Base-by-base conservation (phyloP, 1,139 yeast species). In the Candida anutae region DNA sequence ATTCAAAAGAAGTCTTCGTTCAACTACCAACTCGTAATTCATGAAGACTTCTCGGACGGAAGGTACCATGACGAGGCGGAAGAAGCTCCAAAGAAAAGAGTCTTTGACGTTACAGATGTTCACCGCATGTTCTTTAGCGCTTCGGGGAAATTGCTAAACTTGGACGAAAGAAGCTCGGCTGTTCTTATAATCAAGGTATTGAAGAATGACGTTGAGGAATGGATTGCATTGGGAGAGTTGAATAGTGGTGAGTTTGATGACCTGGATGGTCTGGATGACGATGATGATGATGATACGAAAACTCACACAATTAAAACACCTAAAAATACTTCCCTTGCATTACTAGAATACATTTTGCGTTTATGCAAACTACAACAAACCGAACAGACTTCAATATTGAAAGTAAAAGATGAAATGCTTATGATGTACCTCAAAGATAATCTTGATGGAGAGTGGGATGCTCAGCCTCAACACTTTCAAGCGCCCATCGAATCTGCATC, bases 41-140 rank as follows among this genome's bases (percentile, higher is more conserved):
- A 48, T 3, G 93, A 83, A 43, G 71, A 70, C 42, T 74, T 78
- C 33, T 65, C 80, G 43, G 94, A 83, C 50, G 85, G 74, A 0
- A 55, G 94, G 32, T 83, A 79, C 44, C 94, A 83, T 43, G 81
- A 77, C 8, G 69, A 60, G 9, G 73, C 68, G 5, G 69, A 58
- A 12, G 56, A 51, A 15, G 52, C 46, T 3, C 64, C 70, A 0
- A 54, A 53, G 11, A 38, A 40, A 1, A 46, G 55, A 14, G 36
- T 43, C 3, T 47, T 69, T 18, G 63, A 69, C 25, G 51, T 78
- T 3, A 46, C 57, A 6, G 46, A 57, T 3, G 58, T 82, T 3
- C 56, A 66, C 5, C 62, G 77, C 34, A 51, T 80, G 32, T 83
- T 79, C 40, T 83, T 80, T 53, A 74, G 80, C 34, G 83, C 82